Evolutionary conservation across 805 yeast genomes (phyloP).

Genomic region (Ogataea methanolica): DNA sequence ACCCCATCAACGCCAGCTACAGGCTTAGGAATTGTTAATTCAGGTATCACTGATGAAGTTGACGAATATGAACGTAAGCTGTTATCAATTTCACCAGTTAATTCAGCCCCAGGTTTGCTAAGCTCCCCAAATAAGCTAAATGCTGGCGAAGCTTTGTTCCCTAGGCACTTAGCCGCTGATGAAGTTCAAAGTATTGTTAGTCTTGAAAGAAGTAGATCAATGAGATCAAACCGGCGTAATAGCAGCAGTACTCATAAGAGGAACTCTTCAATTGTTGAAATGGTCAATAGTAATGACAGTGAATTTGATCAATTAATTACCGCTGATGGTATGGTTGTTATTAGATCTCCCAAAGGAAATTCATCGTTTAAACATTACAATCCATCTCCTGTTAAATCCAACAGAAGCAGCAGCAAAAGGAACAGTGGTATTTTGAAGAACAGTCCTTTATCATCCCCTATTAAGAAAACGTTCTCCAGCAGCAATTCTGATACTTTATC

Average conservation of each 20-base stretch:
- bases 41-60: no score
- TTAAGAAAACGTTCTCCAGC: neutral
- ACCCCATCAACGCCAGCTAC: constrained; percentile 2
- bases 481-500: neutral
- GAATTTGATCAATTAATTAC: constrained; percentile 16
- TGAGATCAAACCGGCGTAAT: constrained; percentile 30
- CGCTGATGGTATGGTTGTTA: constrained; percentile 44
- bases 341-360: constrained; percentile 22
- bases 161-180: constrained; percentile 57
- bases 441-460: constrained; percentile 6
- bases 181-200: constrained; percentile 75
- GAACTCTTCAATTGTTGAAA: constrained; percentile 23
- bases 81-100: neutral
- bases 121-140: constrained; percentile 23
- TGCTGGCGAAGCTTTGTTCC: constrained; percentile 61
- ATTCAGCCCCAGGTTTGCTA: constrained; percentile 1
- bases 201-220: constrained; percentile 59
- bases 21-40: neutral
- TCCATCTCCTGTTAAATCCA: constrained; percentile 1
- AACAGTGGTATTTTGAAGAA: constrained; percentile 8
- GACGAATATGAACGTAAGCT: neutral
- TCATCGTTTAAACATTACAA: neutral
- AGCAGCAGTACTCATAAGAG: neutral
- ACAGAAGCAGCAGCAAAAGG: constrained; percentile 2
- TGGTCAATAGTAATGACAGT: constrained; percentile 12